Conservation (phyloP, 108 stramenopile species). For the Nitzschia sp. region DNA sequence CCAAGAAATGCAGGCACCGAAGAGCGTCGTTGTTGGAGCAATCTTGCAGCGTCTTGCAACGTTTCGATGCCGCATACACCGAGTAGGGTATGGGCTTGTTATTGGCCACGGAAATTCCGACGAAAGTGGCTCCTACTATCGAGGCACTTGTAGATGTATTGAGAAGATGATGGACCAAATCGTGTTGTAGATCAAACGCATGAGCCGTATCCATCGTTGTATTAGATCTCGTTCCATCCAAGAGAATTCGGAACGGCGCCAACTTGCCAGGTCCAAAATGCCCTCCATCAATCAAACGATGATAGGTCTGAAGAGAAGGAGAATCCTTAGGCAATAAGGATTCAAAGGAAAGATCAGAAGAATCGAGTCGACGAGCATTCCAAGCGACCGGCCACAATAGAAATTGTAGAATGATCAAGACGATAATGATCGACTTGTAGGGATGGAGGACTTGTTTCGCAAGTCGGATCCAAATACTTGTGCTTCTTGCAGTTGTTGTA, state of each 20-base stretch:
- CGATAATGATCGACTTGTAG: slow-evolving; percentile 15
- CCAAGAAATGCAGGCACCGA: not conserved
- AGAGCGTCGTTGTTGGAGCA: not conserved
- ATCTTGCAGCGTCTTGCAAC: not conserved
- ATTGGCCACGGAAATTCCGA: not conserved
- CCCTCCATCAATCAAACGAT: slow-evolving; percentile 1
- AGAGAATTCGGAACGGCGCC: slow-evolving; percentile 31
- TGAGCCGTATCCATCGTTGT: slow-evolving; percentile 17
- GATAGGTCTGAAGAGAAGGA: slow-evolving; percentile 8
- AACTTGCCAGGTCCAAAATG: slow-evolving; percentile 23
- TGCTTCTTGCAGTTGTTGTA: too few species aligned
- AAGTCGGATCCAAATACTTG: slow-evolving; percentile 15
- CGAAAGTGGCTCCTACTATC: not conserved
- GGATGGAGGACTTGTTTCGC: slow-evolving; percentile 13
- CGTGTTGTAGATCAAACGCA: slow-evolving; percentile 32
- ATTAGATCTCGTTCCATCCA: slow-evolving; percentile 24
- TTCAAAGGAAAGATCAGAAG: slow-evolving; percentile 25
- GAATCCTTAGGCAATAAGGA: slow-evolving; percentile 15
- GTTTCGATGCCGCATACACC: slow-evolving; percentile 14
- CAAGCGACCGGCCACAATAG: slow-evolving; percentile 17
- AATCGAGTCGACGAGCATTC: not conserved
- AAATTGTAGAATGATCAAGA: slow-evolving; percentile 14
- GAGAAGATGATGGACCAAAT: slow-evolving; percentile 15
- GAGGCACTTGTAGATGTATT: not conserved
- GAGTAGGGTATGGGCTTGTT: slow-evolving; percentile 2